Conservation (phyloP, 176 grass and related monocot genomes). For the Paspalum notatum region DNA sequence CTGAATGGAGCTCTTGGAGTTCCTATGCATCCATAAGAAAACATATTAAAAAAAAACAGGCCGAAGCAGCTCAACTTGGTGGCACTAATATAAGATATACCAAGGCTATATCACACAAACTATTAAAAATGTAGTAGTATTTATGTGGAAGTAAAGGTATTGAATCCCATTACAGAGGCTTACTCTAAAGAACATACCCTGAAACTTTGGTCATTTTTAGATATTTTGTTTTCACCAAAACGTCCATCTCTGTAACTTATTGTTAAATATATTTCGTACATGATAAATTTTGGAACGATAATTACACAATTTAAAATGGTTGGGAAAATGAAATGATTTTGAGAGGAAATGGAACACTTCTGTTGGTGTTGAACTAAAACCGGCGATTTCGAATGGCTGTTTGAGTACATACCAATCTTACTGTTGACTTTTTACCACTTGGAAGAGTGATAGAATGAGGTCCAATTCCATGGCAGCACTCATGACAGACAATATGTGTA, state of each 20-base stretch:
- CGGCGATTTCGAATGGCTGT: background rate
- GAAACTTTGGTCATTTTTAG: slow-evolving; percentile 3
- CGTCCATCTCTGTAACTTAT: background rate
- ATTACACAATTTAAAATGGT: background rate
- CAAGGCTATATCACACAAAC: background rate
- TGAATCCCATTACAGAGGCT: background rate
- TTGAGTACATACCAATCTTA: slow-evolving; percentile 69
- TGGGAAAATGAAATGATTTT: background rate
- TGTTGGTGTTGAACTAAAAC: background rate
- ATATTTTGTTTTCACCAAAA: slow-evolving; percentile 10
- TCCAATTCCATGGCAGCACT: slow-evolving; percentile 98
- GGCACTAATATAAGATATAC: slow-evolving; percentile 22
- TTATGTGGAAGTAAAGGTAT: background rate
- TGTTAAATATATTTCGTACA: background rate
- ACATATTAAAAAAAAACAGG: background rate
- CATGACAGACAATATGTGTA: slow-evolving; percentile 95
- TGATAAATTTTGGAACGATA: slow-evolving; percentile 4
- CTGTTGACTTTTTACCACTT: slow-evolving; percentile 83
- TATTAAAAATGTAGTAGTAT: background rate
- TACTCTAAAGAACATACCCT: background rate
- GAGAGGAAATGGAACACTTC: background rate
- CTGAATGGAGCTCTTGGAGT: slow-evolving; percentile 89
- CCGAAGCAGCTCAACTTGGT: slow-evolving; percentile 13
- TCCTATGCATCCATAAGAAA: slow-evolving; percentile 58
- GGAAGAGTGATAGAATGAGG: slow-evolving; percentile 93